Percentiles rank a stretch among this genome's conserved stretches.
phyloP scores from a whole-genome alignment of 768 basidiomycete genomes.

The Macrolepiota fuliginosa region DNA sequence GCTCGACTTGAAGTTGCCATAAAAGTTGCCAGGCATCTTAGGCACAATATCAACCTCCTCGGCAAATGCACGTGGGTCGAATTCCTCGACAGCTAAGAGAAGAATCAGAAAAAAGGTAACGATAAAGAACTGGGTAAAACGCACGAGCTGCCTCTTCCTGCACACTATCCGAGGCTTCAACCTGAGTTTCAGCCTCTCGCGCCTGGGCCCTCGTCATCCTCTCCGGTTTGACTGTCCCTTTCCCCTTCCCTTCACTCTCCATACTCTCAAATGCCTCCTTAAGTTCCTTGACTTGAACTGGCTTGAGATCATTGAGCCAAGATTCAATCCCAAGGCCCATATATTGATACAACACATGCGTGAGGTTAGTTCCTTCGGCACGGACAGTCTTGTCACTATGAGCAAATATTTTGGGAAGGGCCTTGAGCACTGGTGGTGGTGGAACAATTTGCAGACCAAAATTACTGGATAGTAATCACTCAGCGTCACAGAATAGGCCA shows the following conservation, averaged over 20 bases:
- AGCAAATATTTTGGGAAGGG: constrained; percentile 88
- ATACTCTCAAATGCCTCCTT: constrained; percentile 85
- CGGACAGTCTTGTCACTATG: constrained; percentile 96
- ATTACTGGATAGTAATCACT: constrained; percentile 39
- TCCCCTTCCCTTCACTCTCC: constrained; percentile 84
- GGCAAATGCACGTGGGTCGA: constrained; percentile 77
- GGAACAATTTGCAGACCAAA: constrained; percentile 80
- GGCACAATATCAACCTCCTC: constrained; percentile 79
- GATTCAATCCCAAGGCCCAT: constrained; percentile 83
- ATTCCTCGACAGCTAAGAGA: constrained; percentile 43
- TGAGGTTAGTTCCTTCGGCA: constrained; percentile 80
- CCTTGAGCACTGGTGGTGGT: constrained; percentile 78
- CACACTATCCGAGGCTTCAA: constrained; percentile 34
- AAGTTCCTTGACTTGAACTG: constrained; percentile 94
- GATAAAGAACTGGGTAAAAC: constrained; percentile 15
- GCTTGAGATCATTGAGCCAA: constrained; percentile 87
- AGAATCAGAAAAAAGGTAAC: constrained; percentile 11
- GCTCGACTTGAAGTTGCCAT: constrained; percentile 74
- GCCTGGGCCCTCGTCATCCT: constrained; percentile 75
- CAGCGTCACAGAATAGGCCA: not conserved
- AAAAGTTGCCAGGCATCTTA: constrained; percentile 74
- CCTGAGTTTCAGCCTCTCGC: constrained; percentile 59
- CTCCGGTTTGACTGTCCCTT: constrained; percentile 76
- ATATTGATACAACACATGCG: constrained; percentile 78
- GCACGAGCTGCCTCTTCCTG: constrained; percentile 44